A percentile compares a stretch with the other conserved stretches of the same genome.
These are phyloP conservation scores for Blastobotrys indianensis DNA, from an alignment of 1,139 yeast genomes.

Conservation along the genomic window DNA sequence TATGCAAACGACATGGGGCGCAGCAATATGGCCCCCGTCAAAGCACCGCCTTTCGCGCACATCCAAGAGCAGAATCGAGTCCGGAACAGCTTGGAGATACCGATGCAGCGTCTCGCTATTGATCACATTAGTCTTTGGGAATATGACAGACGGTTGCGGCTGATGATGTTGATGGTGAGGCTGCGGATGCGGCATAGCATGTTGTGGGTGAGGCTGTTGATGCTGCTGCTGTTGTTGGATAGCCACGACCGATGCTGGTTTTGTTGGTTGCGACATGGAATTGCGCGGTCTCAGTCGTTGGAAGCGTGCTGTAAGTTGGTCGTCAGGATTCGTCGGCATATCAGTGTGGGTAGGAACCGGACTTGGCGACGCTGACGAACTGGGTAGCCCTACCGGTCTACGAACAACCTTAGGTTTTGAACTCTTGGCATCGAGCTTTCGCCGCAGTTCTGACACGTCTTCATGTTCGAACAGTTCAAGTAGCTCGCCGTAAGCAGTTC, in stretches of 20 bases:
- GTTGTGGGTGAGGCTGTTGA: conserved; percentile 10
- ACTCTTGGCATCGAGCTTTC: conserved; percentile 7
- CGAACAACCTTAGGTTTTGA: conserved; percentile 10
- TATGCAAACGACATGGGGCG: conserved; percentile 54
- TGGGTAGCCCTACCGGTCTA: conserved; percentile 13
- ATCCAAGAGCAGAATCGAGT: conserved; percentile 52
- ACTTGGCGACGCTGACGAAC: neutral
- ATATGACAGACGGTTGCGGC: conserved; percentile 16
- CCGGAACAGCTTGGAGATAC: conserved; percentile 26
- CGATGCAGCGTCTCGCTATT: conserved; percentile 27
- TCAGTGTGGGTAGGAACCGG: neutral
- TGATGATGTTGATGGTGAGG: neutral
- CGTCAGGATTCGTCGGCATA: conserved; percentile 7
- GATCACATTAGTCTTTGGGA: conserved; percentile 31
- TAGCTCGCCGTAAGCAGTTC: conserved; percentile 20
- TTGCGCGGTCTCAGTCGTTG: conserved; percentile 20
- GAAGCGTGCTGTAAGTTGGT: conserved; percentile 22
- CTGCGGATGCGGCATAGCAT: conserved; percentile 4
- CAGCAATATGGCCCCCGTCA: conserved; percentile 53
- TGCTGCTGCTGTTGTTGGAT: neutral
- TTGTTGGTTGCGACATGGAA: conserved; percentile 8
- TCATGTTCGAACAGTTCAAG: conserved; percentile 18
- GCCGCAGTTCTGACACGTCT: conserved; percentile 16
- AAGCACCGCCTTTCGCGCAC: conserved; percentile 55
- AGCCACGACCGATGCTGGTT: neutral